These are phyloP conservation scores for Colletotrichum sp. DNA, from an alignment of 2,329 filamentous ascomycete genomes.

Conservation along the genomic window DNA sequence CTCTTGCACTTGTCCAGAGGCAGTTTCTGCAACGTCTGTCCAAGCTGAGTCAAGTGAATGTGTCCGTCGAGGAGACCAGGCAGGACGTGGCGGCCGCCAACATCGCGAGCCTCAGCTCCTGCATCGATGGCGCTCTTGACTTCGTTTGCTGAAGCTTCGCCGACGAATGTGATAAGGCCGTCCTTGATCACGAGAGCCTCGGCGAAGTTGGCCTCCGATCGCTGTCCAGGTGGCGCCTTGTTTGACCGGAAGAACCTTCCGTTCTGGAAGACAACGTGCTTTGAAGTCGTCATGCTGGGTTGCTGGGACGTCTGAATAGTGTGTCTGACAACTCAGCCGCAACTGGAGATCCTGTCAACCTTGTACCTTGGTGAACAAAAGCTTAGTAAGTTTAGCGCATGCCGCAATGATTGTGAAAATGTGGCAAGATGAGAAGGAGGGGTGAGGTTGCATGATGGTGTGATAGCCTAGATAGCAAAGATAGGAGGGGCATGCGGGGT, in stretches of 20 bases:
- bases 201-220: slow-evolving; percentile 29
- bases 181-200: slow-evolving; percentile 37
- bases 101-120: slow-evolving; percentile 19
- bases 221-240: neutral
- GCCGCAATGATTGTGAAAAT: neutral
- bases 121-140: slow-evolving; percentile 24
- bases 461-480: slow-evolving; percentile 9
- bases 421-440: neutral
- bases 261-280: slow-evolving; percentile 3
- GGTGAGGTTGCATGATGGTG: neutral
- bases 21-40: slow-evolving; percentile 57
- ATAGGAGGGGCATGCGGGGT: slow-evolving; percentile 9
- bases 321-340: neutral
- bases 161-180: slow-evolving; percentile 38
- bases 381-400: neutral
- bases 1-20: slow-evolving; percentile 49
- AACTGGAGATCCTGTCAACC: neutral
- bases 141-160: slow-evolving; percentile 28
- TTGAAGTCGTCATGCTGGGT: neutral
- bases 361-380: neutral
- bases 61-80: slow-evolving; percentile 64
- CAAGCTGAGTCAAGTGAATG: slow-evolving; percentile 61
- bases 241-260: slow-evolving; percentile 17
- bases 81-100: slow-evolving; percentile 47
- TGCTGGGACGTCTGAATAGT: neutral